phyloP scores from a whole-genome alignment of 495 filamentous ascomycete species.

The Aspergillus affinis region DNA sequence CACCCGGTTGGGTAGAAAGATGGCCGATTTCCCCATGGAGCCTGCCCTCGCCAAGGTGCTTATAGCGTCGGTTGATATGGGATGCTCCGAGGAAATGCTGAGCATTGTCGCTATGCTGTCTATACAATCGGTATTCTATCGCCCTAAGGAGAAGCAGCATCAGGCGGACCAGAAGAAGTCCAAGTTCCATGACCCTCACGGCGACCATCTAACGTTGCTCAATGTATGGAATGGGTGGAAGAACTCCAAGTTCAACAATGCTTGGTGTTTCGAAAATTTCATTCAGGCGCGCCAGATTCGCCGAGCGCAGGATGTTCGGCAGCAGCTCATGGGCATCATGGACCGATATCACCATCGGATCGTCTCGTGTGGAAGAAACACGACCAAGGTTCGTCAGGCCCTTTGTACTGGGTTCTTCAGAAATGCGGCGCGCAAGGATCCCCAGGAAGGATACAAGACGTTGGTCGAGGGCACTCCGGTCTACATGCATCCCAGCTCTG shows the following conservation, averaged over 20 bases:
- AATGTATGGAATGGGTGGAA: conserved; percentile 99
- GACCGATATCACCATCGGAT: conserved; percentile 79
- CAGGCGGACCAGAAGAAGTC: conserved; percentile 97
- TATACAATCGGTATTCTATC: conserved; percentile 82
- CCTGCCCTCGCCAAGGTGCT: conserved; percentile 87
- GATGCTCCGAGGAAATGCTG: conserved; percentile 91
- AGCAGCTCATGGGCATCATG: conserved; percentile 92
- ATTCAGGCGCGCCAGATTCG: conserved; percentile 88
- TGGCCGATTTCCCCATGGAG: conserved; percentile 97
- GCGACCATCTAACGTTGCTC: conserved; percentile 90
- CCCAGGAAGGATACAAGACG: conserved; percentile 94
- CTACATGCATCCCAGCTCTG: conserved; percentile 86
- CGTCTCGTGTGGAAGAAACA: conserved; percentile 81
- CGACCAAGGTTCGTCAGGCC: conserved; percentile 83
- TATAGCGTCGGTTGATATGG: conserved; percentile 80
- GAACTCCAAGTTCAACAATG: conserved; percentile 69
- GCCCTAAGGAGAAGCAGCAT: conserved; percentile 93
- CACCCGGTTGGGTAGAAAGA: conserved; percentile 89
- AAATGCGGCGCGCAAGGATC: conserved; percentile 92
- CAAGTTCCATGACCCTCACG: conserved; percentile 93
- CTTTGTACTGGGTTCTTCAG: conserved; percentile 94
- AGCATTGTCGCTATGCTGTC: conserved; percentile 95
- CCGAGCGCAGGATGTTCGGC: conserved; percentile 86
- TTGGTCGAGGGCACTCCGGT: conserved; percentile 93
- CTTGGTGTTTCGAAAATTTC: conserved; percentile 98